These are phyloP conservation scores for Afroboletus lepidellus DNA, from an alignment of 1,284 basidiomycete species.

Conservation along the genomic window DNA sequence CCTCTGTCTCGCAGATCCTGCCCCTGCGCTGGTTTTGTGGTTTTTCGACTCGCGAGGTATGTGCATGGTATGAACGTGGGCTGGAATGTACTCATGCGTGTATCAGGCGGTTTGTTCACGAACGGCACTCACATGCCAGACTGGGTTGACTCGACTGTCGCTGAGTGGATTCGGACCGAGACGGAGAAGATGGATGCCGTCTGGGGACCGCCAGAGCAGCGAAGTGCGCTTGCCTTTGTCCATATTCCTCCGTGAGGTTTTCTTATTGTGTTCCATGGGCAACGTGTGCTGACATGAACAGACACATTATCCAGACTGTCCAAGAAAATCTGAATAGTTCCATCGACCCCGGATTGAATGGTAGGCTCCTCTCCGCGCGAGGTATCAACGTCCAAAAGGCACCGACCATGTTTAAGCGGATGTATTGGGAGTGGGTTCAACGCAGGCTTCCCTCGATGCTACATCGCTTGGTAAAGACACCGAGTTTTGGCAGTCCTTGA, in stretches of 20 bases:
- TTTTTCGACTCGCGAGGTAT: conserved; percentile 71
- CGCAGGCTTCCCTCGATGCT: conserved; percentile 47
- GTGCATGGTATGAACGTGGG: not conserved
- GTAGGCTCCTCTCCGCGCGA: conserved; percentile 30
- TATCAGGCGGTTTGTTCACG: conserved; percentile 47
- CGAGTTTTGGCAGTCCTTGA: conserved; percentile 62
- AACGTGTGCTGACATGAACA: conserved; percentile 23
- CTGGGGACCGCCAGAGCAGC: conserved; percentile 53
- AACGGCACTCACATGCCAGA: conserved; percentile 50
- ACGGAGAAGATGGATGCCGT: conserved; percentile 42
- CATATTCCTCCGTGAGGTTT: conserved; percentile 61
- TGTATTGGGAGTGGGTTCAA: conserved; percentile 53
- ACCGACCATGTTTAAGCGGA: conserved; percentile 44
- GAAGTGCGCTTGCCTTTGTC: conserved; percentile 64
- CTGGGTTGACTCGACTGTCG: conserved; percentile 65
- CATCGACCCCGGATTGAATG: conserved; percentile 60
- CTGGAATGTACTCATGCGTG: conserved; percentile 2
- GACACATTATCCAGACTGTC: conserved; percentile 51
- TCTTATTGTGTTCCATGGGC: not conserved
- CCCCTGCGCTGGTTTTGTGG: conserved; percentile 57
- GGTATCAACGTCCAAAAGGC: not conserved
- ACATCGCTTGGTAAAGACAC: conserved; percentile 45
- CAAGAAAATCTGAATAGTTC: conserved; percentile 49
- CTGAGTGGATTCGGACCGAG: conserved; percentile 56
- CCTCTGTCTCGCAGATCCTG: conserved; percentile 35